These are phyloP conservation scores for Posidonia oceanica DNA, from an alignment of 116 monocot species.

Conservation along the genomic window DNA sequence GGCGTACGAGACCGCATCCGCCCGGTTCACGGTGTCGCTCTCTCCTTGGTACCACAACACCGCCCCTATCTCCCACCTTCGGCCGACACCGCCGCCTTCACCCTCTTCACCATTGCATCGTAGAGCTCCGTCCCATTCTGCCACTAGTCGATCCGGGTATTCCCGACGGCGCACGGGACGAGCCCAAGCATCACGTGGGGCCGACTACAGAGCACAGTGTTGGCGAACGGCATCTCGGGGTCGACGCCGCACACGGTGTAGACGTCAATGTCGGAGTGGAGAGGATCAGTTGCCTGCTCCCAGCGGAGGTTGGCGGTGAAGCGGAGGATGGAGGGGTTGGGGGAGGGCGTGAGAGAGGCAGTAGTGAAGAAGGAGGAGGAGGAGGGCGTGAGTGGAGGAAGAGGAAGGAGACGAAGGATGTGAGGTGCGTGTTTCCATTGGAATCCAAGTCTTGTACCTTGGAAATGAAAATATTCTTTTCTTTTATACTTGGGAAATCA, in stretches of 20 bases:
- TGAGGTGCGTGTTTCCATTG: too few relatives aligned
- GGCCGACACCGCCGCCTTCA: constrained; percentile 15
- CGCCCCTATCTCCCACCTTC: constrained; percentile 20
- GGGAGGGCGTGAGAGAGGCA: too few relatives aligned
- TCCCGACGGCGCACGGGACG: constrained; percentile 74
- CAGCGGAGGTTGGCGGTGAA: constrained; percentile 35
- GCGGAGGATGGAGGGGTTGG: constrained; percentile 45
- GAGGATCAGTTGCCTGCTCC: constrained; percentile 53
- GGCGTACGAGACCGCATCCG: too few relatives aligned
- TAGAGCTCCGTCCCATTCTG: constrained; percentile 34
- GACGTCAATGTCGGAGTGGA: constrained; percentile 79
- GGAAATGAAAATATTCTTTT: too few relatives aligned
- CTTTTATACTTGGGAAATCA: too few relatives aligned
- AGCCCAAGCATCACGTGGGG: too few relatives aligned
- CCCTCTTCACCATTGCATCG: constrained; percentile 24
- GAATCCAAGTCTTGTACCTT: too few relatives aligned
- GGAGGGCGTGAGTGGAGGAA: too few relatives aligned
- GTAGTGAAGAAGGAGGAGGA: too few relatives aligned
- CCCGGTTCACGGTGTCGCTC: constrained; percentile 41
- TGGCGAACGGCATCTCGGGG: constrained; percentile 70
- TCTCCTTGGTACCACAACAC: constrained; percentile 85
- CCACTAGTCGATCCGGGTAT: constrained; percentile 13
- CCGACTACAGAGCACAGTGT: too few relatives aligned
- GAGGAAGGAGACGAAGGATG: too few relatives aligned
- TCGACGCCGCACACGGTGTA: constrained; percentile 54